Evolutionary conservation across 805 yeast genomes (phyloP), one percentile per base, ranked within the genome.

Genomic region (Ogataea wickerhamii): DNA sequence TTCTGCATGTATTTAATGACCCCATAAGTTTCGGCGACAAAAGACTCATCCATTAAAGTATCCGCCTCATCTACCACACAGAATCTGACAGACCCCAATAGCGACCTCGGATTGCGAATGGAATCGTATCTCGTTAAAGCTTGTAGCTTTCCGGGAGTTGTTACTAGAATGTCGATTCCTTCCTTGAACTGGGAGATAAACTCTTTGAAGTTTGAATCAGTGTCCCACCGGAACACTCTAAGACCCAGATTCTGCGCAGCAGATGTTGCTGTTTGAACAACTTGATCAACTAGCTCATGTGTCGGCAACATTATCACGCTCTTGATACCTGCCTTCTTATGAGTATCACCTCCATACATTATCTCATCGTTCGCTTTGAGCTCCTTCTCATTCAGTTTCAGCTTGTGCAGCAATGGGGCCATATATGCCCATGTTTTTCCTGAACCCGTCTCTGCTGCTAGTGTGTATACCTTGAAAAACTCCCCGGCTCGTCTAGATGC

Each of bases 391-490:
- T 74, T 77, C 41, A 80, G 79, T 43, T 78, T 74, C 45, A 89
- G 60, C 45, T 75, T 77, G 33, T 87, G 82, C 26, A 89, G 46
- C 24, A 91, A 45, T 0, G 96, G 89, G 0, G 84, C 78, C 43
- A 93, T 56, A 54, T 89, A 91, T 0, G 97, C 88, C 80, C 95
- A 79, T 0, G 98, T 91, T 56, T 91, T 91, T 6, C 98, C 98
- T 0, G 95, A 83, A 0, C 98, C 98, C 0, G 98, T 91, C 58
- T 93, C 98, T 3, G 97, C 96, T 0, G 98, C 97, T 38, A 91
- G 61, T 2, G 93, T 77, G 66, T 77, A 87, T 1, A 81, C 73
- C 47, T 79, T 78, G 34, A 79, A 51, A 41, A 69, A 63, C 6
- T 58, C 60, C 16, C 43, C 48, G 8, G 51, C 38, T 4, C 59